These are phyloP conservation scores for Pinus tabuliformis DNA, from an alignment of 75 land plant genomes.

Conservation along the genomic window DNA sequence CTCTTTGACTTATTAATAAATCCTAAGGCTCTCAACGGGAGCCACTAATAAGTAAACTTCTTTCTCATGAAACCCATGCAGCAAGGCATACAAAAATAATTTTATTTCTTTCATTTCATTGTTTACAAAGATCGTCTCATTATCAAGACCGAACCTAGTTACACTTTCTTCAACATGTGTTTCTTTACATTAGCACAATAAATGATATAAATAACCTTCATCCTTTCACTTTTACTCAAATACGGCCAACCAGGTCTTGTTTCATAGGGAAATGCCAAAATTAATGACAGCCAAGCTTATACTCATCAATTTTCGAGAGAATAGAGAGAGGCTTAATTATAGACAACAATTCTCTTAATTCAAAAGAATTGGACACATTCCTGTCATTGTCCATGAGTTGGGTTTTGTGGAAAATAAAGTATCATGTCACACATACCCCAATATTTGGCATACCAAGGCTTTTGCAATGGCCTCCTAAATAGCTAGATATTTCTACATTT, in stretches of 20 bases:
- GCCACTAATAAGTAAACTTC: no score
- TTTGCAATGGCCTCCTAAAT: background rate
- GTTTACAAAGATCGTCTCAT: no score
- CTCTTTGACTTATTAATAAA: no score
- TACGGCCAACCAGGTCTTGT: background rate
- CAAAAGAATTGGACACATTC: background rate
- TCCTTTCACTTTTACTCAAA: background rate
- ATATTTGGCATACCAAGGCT: no score
- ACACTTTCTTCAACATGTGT: no score
- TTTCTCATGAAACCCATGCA: no score
- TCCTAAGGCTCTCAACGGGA: no score
- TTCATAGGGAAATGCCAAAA: background rate
- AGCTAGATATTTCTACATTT: no score
- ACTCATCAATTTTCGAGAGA: background rate
- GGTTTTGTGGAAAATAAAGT: background rate
- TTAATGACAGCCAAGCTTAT: background rate
- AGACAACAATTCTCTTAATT: background rate
- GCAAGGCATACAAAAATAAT: no score
- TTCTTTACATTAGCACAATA: background rate
- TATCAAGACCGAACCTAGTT: no score
- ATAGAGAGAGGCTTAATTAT: background rate
- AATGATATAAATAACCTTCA: background rate
- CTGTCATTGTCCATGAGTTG: background rate
- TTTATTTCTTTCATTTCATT: no score
- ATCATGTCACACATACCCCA: background rate